Percentiles rank a stretch among this genome's conserved stretches.
These are phyloP conservation scores for Melaleuca quinquenervia DNA, from an alignment of 345 rosid genomes.

Conservation along the genomic window DNA sequence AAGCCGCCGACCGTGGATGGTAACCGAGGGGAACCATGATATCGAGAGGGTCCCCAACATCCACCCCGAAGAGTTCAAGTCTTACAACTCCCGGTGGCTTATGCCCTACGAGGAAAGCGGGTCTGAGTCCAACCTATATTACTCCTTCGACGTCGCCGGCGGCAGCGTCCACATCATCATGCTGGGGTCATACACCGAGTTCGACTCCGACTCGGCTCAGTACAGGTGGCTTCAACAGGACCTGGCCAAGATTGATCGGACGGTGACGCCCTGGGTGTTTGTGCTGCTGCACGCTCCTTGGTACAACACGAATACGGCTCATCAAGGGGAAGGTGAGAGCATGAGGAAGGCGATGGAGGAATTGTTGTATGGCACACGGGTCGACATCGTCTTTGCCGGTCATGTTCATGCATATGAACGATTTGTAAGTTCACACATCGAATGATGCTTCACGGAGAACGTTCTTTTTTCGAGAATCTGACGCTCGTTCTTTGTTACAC, in stretches of 20 bases:
- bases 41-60: constrained; percentile 52
- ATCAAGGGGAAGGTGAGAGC: constrained; percentile 83
- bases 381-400: constrained; percentile 71
- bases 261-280: constrained; percentile 68
- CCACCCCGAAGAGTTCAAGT: constrained; percentile 46
- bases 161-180: constrained; percentile 41
- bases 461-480: not conserved
- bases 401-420: constrained; percentile 96
- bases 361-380: constrained; percentile 53
- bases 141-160: constrained; percentile 71
- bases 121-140: constrained; percentile 69
- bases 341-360: constrained; percentile 76
- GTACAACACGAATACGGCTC: constrained; percentile 79
- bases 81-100: constrained; percentile 76
- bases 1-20: constrained; percentile 90
- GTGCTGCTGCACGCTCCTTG: constrained; percentile 82
- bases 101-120: constrained; percentile 74
- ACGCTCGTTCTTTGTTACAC: not conserved
- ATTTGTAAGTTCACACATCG: constrained; percentile 38
- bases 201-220: constrained; percentile 46
- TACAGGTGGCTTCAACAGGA: constrained; percentile 63
- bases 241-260: constrained; percentile 45
- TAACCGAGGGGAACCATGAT: constrained; percentile 90
- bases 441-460: not conserved
- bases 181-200: constrained; percentile 74